Percentiles rank a stretch among this genome's conserved stretches.
Evolutionary conservation across 2,329 filamentous ascomycete species (phyloP).

Genomic region (Trichothecium sympodiale): DNA sequence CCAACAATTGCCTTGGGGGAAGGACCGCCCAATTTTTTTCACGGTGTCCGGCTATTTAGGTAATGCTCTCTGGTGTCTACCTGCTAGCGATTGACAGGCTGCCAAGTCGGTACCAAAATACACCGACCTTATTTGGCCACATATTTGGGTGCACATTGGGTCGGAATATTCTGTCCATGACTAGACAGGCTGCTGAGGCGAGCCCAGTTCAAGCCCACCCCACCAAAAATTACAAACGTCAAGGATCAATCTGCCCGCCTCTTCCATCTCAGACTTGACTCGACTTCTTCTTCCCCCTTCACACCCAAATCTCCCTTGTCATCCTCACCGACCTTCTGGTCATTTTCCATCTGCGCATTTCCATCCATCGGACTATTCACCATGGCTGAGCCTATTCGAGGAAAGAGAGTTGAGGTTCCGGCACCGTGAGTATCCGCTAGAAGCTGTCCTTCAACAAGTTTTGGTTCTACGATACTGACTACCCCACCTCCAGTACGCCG

Average conservation of each 20-base stretch:
- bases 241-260: conserved; percentile 21
- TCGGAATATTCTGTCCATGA: conserved; percentile 5
- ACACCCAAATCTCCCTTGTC: conserved; percentile 12
- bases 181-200: conserved; percentile 18
- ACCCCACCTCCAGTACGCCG: conserved; percentile 62
- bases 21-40: conserved; percentile 4
- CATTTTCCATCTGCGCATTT: neutral
- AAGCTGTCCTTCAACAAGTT: neutral
- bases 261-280: conserved; percentile 16
- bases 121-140: too few species aligned
- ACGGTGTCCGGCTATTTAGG: too few species aligned
- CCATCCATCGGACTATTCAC: conserved; percentile 18
- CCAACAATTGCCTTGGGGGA: conserved; percentile 1
- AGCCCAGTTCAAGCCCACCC: conserved; percentile 18
- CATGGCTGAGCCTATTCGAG: conserved; percentile 55
- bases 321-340: conserved; percentile 1
- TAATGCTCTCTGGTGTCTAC: too few species aligned
- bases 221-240: conserved; percentile 25
- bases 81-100: too few species aligned
- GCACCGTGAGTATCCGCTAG: conserved; percentile 41
- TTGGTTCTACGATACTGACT: conserved; percentile 20
- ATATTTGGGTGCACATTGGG: too few species aligned
- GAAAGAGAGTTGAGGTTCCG: conserved; percentile 46
- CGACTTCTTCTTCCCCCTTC: conserved; percentile 12
- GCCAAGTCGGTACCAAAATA: too few species aligned